Conservation (phyloP, 805 yeast species). For the Lachancea thermotolerans region DNA sequence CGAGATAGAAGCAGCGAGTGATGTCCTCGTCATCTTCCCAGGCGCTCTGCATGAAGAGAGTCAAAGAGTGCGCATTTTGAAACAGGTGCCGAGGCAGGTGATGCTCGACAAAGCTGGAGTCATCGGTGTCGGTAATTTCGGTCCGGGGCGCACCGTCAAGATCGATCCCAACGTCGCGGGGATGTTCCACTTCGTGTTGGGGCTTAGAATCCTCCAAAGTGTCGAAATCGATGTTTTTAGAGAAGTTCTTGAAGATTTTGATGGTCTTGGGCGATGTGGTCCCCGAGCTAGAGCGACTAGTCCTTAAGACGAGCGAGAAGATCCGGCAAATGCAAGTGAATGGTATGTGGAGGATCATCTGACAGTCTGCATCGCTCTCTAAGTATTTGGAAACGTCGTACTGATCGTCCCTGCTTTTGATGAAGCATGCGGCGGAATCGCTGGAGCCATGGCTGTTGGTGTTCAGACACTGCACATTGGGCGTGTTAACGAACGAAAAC, state of each 20-base stretch:
- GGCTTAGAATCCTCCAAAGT: slow-evolving; percentile 44
- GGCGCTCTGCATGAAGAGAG: slow-evolving; percentile 62
- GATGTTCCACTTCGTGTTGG: slow-evolving; percentile 52
- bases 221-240: slow-evolving; percentile 65
- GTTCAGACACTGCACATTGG: slow-evolving; percentile 59
- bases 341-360: slow-evolving; percentile 70
- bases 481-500: slow-evolving; percentile 50
- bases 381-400: slow-evolving; percentile 42
- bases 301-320: slow-evolving; percentile 64
- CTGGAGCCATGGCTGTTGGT: slow-evolving; percentile 39
- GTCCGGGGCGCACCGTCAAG: slow-evolving; percentile 22
- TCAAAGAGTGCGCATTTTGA: slow-evolving; percentile 59
- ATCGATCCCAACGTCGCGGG: slow-evolving; percentile 43
- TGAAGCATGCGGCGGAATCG: slow-evolving; percentile 39
- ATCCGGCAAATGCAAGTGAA: slow-evolving; percentile 71
- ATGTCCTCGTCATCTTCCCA: slow-evolving; percentile 57
- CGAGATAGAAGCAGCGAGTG: slow-evolving; percentile 59
- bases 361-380: slow-evolving; percentile 75
- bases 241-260: slow-evolving; percentile 62
- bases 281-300: slow-evolving; percentile 36
- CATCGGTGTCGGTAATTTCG: slow-evolving; percentile 35
- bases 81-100: slow-evolving; percentile 68
- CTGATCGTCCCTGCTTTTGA: slow-evolving; percentile 46
- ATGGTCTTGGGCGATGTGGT: slow-evolving; percentile 63
- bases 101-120: slow-evolving; percentile 66